Percentiles rank a stretch among this genome's conserved stretches.
phyloP scores from a whole-genome alignment of 805 yeast genomes.

The Brettanomyces anomalus region DNA sequence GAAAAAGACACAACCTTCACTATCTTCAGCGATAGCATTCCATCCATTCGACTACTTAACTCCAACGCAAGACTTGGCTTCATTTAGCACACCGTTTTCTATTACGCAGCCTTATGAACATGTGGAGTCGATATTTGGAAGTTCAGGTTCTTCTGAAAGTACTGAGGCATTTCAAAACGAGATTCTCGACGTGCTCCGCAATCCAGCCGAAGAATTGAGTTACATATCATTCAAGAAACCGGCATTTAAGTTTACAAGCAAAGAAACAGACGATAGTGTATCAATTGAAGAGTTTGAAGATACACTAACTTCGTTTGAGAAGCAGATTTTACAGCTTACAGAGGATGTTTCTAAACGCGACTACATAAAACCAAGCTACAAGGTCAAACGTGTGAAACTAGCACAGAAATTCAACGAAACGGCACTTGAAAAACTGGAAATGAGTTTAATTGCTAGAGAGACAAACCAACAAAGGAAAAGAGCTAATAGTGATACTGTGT shows the following conservation, averaged over 20 bases:
- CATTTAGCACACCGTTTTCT: conserved; percentile 21
- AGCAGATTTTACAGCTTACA: conserved; percentile 7
- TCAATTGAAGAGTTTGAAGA: neutral
- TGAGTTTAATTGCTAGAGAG: neutral
- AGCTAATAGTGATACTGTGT: neutral
- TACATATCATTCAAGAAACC: conserved; percentile 28
- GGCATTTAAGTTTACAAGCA: conserved; percentile 9
- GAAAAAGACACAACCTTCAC: conserved; percentile 1
- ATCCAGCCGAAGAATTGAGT: conserved; percentile 10
- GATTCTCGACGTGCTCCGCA: neutral
- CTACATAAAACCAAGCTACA: conserved; percentile 19
- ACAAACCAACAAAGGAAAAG: neutral
- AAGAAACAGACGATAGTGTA: neutral
- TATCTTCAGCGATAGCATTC: conserved; percentile 16
- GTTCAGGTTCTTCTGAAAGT: neutral
- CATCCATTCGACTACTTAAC: conserved; percentile 29
- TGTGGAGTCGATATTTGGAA: conserved; percentile 14
- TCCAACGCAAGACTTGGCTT: conserved; percentile 28
- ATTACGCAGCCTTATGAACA: conserved; percentile 1
- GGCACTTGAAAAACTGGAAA: neutral
- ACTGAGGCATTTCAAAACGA: neutral
- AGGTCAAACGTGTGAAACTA: conserved; percentile 21
- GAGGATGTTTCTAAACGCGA: conserved; percentile 10
- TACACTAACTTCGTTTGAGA: conserved; percentile 7
- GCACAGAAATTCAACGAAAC: conserved; percentile 3